Percentiles rank a stretch among this genome's conserved stretches.
Evolutionary conservation across 2,329 filamentous ascomycete genomes (phyloP).

Genomic region (Aspergillus quadricinctus): DNA sequence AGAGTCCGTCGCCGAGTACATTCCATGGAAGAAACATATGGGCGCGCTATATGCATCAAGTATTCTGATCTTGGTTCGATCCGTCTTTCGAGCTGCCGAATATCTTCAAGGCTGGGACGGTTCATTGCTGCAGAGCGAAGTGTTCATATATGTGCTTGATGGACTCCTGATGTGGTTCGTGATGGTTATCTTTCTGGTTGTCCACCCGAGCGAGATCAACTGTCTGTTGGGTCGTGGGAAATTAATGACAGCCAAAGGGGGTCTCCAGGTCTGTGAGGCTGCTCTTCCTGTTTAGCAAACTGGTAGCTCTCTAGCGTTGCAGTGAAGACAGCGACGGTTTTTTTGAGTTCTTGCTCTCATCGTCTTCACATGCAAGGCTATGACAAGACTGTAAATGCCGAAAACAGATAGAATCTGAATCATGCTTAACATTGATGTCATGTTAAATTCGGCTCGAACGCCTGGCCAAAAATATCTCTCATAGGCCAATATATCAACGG

Average conservation of each 20-base stretch:
- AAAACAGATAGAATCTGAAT: no score
- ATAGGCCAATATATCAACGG: slow-evolving; percentile 28
- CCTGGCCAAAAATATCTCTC: slow-evolving; percentile 25
- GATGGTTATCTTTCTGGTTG: slow-evolving; percentile 19
- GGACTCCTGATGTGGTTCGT: slow-evolving; percentile 25
- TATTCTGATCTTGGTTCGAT: slow-evolving; percentile 25
- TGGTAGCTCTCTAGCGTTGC: not conserved
- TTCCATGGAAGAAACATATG: slow-evolving; percentile 35
- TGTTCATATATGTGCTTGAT: slow-evolving; percentile 30
- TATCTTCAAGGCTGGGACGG: slow-evolving; percentile 25
- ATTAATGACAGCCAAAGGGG: slow-evolving; percentile 15
- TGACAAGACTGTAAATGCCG: no score
- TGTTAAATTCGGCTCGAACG: slow-evolving; percentile 13
- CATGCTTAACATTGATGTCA: no score
- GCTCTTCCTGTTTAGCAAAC: slow-evolving; percentile 6
- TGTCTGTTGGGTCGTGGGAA: slow-evolving; percentile 15
- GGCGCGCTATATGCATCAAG: slow-evolving; percentile 23
- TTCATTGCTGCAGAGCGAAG: slow-evolving; percentile 22
- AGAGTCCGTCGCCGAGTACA: slow-evolving; percentile 13
- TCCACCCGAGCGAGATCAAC: slow-evolving; percentile 23
- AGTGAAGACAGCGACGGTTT: not conserved
- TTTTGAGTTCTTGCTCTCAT: not conserved
- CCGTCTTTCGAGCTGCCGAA: slow-evolving; percentile 26
- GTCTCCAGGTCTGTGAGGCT: slow-evolving; percentile 11
- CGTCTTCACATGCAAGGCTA: no score